Conservation (phyloP, 768 basidiomycete species). For the Coprinopsis strossmayeri region DNA sequence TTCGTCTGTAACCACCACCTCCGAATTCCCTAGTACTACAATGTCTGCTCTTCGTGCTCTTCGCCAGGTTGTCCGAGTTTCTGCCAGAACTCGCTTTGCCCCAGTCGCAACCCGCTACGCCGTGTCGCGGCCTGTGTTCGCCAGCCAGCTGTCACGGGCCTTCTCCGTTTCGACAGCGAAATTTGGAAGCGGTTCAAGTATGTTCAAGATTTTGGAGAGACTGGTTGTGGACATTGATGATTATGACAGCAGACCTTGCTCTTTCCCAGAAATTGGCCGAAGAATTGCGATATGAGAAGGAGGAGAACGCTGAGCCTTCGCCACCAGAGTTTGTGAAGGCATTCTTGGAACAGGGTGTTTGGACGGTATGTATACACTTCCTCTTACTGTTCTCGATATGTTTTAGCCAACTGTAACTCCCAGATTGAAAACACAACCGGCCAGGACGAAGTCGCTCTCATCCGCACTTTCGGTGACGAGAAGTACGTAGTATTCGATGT, state of each 20-base stretch:
- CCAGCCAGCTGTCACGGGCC: conserved; percentile 24
- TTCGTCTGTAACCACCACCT: not conserved
- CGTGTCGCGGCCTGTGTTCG: conserved; percentile 20
- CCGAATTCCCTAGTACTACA: not conserved
- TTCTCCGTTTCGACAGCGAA: conserved; percentile 41
- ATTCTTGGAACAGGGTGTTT: conserved; percentile 69
- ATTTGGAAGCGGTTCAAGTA: conserved; percentile 41
- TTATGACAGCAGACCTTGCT: conserved; percentile 55
- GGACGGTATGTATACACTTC: conserved; percentile 61
- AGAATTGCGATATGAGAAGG: conserved; percentile 84
- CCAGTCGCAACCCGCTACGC: conserved; percentile 22
- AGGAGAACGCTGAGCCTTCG: conserved; percentile 28
- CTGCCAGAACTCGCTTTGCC: conserved; percentile 29
- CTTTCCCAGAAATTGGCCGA: conserved; percentile 70
- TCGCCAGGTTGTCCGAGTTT: conserved; percentile 44
- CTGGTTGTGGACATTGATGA: not conserved
- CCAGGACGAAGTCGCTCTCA: conserved; percentile 75
- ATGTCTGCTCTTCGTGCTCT: conserved; percentile 65
- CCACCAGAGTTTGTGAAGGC: conserved; percentile 71
- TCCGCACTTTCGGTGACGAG: conserved; percentile 88
- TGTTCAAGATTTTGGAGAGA: conserved; percentile 18
- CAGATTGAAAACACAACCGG: conserved; percentile 68
- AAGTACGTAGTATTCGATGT: conserved; percentile 43
- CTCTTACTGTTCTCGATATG: not conserved
- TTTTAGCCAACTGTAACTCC: not conserved